Conservation (phyloP, 2,329 filamentous ascomycete genomes). For the Aspergillus ibericus region DNA sequence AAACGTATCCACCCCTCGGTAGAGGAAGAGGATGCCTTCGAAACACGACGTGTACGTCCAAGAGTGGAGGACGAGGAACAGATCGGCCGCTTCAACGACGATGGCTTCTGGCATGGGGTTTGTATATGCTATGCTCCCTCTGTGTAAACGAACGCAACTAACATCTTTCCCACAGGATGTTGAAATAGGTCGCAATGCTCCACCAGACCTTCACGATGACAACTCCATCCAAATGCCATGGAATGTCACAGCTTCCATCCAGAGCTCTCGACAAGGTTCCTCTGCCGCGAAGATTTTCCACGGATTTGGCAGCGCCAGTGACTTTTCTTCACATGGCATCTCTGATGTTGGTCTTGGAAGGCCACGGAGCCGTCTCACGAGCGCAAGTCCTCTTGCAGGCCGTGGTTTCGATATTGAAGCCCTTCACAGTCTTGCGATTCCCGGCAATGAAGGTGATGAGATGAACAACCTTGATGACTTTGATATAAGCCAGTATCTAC, state of each 20-base stretch:
- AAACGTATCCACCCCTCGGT: slow-evolving; percentile 31
- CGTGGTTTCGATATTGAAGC: slow-evolving; percentile 42
- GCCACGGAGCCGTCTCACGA: slow-evolving; percentile 54
- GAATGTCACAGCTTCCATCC: slow-evolving; percentile 60
- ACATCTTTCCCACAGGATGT: slow-evolving; percentile 43
- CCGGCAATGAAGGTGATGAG: slow-evolving; percentile 24
- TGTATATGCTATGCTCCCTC: neutral
- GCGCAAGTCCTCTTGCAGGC: slow-evolving; percentile 62
- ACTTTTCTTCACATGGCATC: slow-evolving; percentile 29
- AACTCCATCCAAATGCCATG: slow-evolving; percentile 67
- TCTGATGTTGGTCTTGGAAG: slow-evolving; percentile 33
- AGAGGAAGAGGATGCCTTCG: slow-evolving; percentile 24
- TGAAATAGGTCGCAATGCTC: slow-evolving; percentile 70
- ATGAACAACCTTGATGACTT: slow-evolving; percentile 26
- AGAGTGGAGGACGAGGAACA: slow-evolving; percentile 36
- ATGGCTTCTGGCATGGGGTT: slow-evolving; percentile 41
- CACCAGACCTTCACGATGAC: slow-evolving; percentile 66
- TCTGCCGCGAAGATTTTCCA: slow-evolving; percentile 31
- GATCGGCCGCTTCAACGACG: slow-evolving; percentile 37
- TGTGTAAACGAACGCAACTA: neutral
- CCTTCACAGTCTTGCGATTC: slow-evolving; percentile 23
- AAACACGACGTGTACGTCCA: slow-evolving; percentile 40
- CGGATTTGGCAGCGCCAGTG: slow-evolving; percentile 38
- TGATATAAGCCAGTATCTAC: slow-evolving; percentile 35
- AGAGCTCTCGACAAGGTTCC: slow-evolving; percentile 52